Base-by-base conservation (phyloP, 1,284 basidiomycete species). In the Neonothopanus nambi region DNA sequence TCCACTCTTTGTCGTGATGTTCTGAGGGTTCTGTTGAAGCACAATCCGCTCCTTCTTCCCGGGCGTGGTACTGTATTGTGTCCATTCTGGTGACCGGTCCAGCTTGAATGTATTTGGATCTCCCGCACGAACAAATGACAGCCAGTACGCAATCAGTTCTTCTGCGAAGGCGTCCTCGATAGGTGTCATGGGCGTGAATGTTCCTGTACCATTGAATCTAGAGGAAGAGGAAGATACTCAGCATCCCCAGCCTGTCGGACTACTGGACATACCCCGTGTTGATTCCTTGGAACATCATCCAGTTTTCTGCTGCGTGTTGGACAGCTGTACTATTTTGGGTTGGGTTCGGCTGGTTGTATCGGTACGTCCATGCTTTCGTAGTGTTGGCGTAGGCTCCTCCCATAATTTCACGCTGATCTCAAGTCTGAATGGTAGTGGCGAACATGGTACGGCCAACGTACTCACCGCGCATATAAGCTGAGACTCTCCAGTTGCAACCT, bases 141-240 rank as follows among this genome's bases (percentile, higher is more conserved):
- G 68, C 79, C 80, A 82, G 62, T 82, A 83, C 11, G 80, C 80
- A 49, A 83, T 81, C 26, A 82, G 67, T 61, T 84, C 81, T 40
- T 70, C 64, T 0, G 78, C 75, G 61, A 84, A 83, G 5, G 77
- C 73, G 1, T 57, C 61, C 59, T 82, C 74, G 5, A 69, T 65
- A 0, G 72, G 65, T 3, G 68, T 72, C 67, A 76, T 68, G 0
- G 68, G 59, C 5, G 70, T 66, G 60, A 77, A 76, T 0, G 66
- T 67, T 11, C 67, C 70, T 49, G 70, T 74, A n/a, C 80, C 79
- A 61, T 82, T 81, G 54, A 67, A 63, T 2, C 78, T 81, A 61
- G 21, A 50, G 43, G 17, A 44, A 21, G 3, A 45, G 28, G 20
- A 12, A 5, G 3, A 36, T n/a, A n/a, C n/a, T n/a, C 37, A n/a